A percentile compares a stretch with the other conserved stretches of the same genome.
phyloP scores from a whole-genome alignment of 2,329 filamentous ascomycete genomes.

The Claviceps spartinae region DNA sequence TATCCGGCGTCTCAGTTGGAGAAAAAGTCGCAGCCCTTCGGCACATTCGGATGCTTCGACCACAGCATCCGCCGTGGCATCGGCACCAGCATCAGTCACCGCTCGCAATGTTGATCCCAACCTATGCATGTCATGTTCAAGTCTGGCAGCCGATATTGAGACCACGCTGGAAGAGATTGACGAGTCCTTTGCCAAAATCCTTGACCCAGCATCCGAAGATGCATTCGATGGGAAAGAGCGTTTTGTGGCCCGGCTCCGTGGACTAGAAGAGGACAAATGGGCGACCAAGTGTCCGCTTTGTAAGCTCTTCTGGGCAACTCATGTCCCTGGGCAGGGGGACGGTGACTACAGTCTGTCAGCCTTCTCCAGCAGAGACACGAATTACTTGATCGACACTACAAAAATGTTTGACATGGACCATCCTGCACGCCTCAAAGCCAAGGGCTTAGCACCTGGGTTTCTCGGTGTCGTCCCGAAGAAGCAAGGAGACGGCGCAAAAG shows the following conservation, averaged over 20 bases:
- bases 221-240: constrained; percentile 20
- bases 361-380: constrained; percentile 21
- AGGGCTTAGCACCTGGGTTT: constrained; percentile 17
- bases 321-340: constrained; percentile 17
- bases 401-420: constrained; percentile 20
- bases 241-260: constrained; percentile 14
- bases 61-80: constrained; percentile 7
- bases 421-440: constrained; percentile 14
- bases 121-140: constrained; percentile 18
- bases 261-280: constrained; percentile 20
- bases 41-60: constrained; percentile 18
- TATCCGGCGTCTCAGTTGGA: constrained; percentile 23
- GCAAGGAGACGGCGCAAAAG: constrained; percentile 14
- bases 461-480: constrained; percentile 21
- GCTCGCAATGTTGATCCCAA: constrained; percentile 17
- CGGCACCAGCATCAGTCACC: constrained; percentile 8
- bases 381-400: constrained; percentile 19
- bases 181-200: constrained; percentile 14
- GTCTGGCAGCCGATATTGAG: constrained; percentile 21
- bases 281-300: constrained; percentile 21
- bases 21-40: constrained; percentile 22
- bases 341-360: constrained; percentile 20
- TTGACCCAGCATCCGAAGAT: constrained; percentile 17
- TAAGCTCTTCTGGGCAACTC: constrained; percentile 20
- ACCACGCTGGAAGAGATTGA: constrained; percentile 20